A percentile compares a stretch with the other conserved stretches of the same genome.
phyloP scores from a whole-genome alignment of 1,284 basidiomycete species.

The Athelia sp. region DNA sequence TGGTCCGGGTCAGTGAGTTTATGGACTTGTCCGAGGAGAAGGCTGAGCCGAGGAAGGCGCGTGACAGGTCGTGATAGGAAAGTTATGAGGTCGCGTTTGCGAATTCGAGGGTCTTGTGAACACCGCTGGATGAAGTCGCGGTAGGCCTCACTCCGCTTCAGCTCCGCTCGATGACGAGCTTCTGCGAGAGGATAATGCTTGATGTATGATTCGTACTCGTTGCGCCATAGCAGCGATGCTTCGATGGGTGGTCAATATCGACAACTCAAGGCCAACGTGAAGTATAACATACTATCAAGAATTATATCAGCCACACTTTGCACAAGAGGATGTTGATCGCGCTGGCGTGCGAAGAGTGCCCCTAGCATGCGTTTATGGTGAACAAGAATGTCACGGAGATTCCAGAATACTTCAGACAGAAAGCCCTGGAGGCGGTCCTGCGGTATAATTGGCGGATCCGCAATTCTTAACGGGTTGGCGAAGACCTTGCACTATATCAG shows the following conservation, averaged over 20 bases:
- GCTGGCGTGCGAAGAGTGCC: slow-evolving; percentile 65
- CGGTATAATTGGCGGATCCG: slow-evolving; percentile 54
- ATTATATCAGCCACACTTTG: slow-evolving; percentile 75
- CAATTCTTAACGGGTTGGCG: slow-evolving; percentile 51
- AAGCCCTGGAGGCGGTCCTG: slow-evolving; percentile 49
- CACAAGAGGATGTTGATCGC: slow-evolving; percentile 75
- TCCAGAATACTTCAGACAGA: slow-evolving; percentile 71
- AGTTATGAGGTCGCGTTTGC: slow-evolving; percentile 74
- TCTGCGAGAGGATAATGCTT: slow-evolving; percentile 82
- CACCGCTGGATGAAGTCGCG: slow-evolving; percentile 60
- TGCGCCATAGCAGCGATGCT: slow-evolving; percentile 45
- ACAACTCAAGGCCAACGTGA: slow-evolving; percentile 6
- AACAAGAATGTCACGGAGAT: slow-evolving; percentile 55
- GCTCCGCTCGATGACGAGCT: slow-evolving; percentile 69
- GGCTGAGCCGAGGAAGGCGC: slow-evolving; percentile 69
- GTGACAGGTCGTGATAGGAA: slow-evolving; percentile 81
- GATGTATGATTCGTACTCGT: slow-evolving; percentile 72
- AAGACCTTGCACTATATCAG: slow-evolving; percentile 46
- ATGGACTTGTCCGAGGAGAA: slow-evolving; percentile 66
- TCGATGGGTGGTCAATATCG: neutral
- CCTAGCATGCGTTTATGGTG: slow-evolving; percentile 66
- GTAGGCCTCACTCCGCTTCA: slow-evolving; percentile 61
- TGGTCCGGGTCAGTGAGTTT: slow-evolving; percentile 63
- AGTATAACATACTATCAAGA: slow-evolving; percentile 50
- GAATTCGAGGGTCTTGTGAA: slow-evolving; percentile 60